Evolutionary conservation across 2,329 filamentous ascomycete species (phyloP).

Genomic region (Neonectria punicea): DNA sequence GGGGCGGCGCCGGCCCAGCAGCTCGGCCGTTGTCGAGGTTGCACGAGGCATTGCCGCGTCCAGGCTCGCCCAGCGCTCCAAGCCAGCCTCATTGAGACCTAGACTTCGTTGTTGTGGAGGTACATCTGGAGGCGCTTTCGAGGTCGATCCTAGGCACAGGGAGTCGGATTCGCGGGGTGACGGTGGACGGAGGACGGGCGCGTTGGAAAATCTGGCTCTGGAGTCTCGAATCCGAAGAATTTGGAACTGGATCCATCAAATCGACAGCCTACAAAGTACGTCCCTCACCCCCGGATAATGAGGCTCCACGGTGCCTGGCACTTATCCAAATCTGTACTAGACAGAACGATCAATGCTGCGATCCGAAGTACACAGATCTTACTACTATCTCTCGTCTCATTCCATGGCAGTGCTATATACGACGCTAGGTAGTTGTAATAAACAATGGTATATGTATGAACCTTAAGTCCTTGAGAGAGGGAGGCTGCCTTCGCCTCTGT

Average conservation of each 20-base stretch:
- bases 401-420: not conserved
- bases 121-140: constrained; percentile 37
- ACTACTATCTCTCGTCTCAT: not conserved
- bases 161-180: not conserved
- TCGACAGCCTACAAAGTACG: no score
- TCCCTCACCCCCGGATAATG: not conserved
- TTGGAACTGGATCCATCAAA: not conserved
- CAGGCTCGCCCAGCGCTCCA: constrained; percentile 51
- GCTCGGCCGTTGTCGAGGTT: constrained; percentile 32
- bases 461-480: constrained; percentile 4
- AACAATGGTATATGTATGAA: constrained; percentile 9
- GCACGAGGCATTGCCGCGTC: constrained; percentile 48
- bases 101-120: constrained; percentile 30
- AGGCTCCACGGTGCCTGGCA: constrained; percentile 8
- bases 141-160: not conserved
- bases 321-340: not conserved
- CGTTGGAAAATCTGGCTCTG: not conserved
- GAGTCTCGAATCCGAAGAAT: not conserved
- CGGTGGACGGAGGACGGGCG: not conserved
- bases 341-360: not conserved
- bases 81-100: constrained; percentile 51
- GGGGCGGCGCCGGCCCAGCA: constrained; percentile 17
- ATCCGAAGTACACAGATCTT: not conserved
- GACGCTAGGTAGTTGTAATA: not conserved
- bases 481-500: not conserved